Conservation (phyloP, 2,329 filamentous ascomycete genomes). For the Fusarium torreyae region DNA sequence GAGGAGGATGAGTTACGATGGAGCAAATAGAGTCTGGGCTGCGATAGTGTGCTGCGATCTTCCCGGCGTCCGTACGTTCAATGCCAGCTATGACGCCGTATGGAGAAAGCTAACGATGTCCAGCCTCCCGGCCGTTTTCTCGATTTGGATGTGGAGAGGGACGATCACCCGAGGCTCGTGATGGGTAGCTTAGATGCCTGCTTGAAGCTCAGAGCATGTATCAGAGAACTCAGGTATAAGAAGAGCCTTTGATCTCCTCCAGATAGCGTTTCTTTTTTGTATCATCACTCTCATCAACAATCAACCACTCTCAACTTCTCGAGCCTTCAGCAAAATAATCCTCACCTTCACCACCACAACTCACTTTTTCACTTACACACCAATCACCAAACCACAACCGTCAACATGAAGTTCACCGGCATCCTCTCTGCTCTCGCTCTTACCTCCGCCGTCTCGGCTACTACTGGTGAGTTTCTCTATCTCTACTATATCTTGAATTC, state of each 20-base stretch:
- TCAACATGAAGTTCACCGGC: conserved; percentile 62
- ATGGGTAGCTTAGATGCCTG: conserved; percentile 30
- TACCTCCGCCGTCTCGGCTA: conserved; percentile 56
- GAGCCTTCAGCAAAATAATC: conserved; percentile 31
- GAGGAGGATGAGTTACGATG: neutral
- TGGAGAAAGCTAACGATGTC: conserved; percentile 23
- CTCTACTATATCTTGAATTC: neutral
- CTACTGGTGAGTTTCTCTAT: conserved; percentile 49
- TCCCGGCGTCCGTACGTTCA: neutral
- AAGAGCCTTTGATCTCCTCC: conserved; percentile 27
- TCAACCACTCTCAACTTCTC: conserved; percentile 28
- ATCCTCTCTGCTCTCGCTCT: conserved; percentile 58
- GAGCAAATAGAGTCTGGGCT: neutral
- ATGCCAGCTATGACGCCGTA: conserved; percentile 34
- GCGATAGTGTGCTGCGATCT: conserved; percentile 11
- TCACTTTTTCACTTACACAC: conserved; percentile 22
- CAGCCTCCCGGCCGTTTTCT: conserved; percentile 26
- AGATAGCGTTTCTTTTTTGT: conserved; percentile 19
- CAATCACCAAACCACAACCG: conserved; percentile 35
- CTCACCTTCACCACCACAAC: conserved; percentile 20
- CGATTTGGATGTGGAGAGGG: conserved; percentile 38
- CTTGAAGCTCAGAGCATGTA: conserved; percentile 23
- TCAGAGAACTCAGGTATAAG: conserved; percentile 41
- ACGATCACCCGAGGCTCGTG: conserved; percentile 40
- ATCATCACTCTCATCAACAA: conserved; percentile 38